Evolutionary conservation across 148 eudicot species (phyloP).

Genomic region (Dysphania ambrosioides): DNA sequence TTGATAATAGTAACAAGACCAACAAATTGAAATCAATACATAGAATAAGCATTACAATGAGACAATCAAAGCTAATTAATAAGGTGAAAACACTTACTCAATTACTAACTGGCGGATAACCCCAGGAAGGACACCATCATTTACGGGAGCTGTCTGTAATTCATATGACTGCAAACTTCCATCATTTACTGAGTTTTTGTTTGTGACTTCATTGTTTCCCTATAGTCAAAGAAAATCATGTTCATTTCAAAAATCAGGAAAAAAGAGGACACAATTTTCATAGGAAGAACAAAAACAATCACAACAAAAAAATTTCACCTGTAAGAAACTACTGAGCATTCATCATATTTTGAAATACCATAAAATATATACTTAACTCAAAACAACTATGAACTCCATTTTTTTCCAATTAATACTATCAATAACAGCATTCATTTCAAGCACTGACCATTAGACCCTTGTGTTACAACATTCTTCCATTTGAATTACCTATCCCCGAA

Average conservation of each 20-base stretch:
- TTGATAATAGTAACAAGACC: not conserved
- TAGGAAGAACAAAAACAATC: not conserved
- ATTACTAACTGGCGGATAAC: slow-evolving; percentile 70
- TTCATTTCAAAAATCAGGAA: not conserved
- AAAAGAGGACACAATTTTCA: no score
- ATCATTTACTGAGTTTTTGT: slow-evolving; percentile 7
- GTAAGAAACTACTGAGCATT: no score
- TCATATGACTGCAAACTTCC: slow-evolving; percentile 41
- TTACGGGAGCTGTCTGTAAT: slow-evolving; percentile 80
- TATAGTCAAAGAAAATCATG: not conserved
- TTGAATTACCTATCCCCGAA: not conserved
- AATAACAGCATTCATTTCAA: not conserved
- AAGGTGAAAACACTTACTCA: slow-evolving; percentile 48
- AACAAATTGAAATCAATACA: not conserved
- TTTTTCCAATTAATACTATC: not conserved
- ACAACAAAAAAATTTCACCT: not conserved
- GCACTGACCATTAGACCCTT: not conserved
- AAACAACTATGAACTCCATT: not conserved
- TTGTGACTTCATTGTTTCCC: slow-evolving; percentile 41
- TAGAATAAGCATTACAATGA: slow-evolving; percentile 1
- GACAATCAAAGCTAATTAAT: not conserved
- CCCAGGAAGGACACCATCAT: slow-evolving; percentile 88
- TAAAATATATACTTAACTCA: no score
- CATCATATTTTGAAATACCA: no score
- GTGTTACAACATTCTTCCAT: not conserved